Base-by-base conservation (phyloP, 352 stramenopile genomes). In the Phytopythium delawarense region DNA sequence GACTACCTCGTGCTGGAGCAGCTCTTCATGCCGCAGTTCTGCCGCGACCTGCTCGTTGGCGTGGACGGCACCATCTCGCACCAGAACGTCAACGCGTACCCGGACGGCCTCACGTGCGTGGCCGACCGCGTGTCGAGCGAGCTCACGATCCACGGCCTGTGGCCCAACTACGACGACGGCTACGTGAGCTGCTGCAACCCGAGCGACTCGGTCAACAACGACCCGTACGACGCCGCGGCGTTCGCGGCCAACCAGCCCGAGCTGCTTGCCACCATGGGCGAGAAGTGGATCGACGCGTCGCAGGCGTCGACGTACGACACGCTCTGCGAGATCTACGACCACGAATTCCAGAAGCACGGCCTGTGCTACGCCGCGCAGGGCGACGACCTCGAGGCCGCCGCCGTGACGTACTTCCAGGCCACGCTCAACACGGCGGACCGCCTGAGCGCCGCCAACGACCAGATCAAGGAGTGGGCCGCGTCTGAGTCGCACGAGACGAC, bases 321-420 rank as follows among this genome's bases (percentile, higher is more conserved):
- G 59, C 71, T 92, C 11, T 92, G 84, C 54, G 79, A 92, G 70
- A 85, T 89, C 64, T 92, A 91, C 72, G 77, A 90, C 72, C 84
- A 92, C 71, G 81, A 91, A 67, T 90, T 86, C 74, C 84, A 92
- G 71, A 92, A 92, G 72, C 84, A 92, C 69, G 84, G 84, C 16
- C 62, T 91, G 32, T 92, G 84, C 72, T 92, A 85, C 63, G 79
- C 76, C 34, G 81, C 84, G 0, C 71, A 75, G 20, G 81, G 64
- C 5, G 71, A 69, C 20, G 70, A 92, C 66, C 78, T 75, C 23
- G 74, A 80, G 57, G 64, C 74, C 23, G 74, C 74, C 7, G 74
- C 83, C 1, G 77, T 78, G 20, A 76, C 76, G 53, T 92, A 92
- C 78, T 91, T 92, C 56, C 12, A 70, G 52, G 76, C 78, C 12